Base-by-base conservation (phyloP, 2,329 filamentous ascomycete species). In the Penicillium occitanis region DNA sequence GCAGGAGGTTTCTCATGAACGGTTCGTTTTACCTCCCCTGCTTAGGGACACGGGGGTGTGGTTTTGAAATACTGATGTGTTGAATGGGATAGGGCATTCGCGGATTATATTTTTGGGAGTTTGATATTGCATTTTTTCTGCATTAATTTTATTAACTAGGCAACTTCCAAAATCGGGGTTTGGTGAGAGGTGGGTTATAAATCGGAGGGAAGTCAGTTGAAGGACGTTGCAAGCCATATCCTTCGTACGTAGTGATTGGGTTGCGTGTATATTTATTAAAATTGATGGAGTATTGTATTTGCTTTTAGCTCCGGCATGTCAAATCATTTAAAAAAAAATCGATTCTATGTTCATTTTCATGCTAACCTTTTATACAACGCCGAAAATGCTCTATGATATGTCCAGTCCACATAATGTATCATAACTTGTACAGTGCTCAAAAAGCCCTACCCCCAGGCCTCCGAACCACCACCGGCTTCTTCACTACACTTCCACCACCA, bases 71-170 rank as follows among this genome's bases (percentile, higher is more conserved):
- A 19, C 61, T 55, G 17, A 63, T 22, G 62, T n/a, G 33, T 59
- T 7, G 13, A 28, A 35, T 30, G 33, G n/a, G 22, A 44, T 42
- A 96, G 93, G 78, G 94, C 95, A 46, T 99, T 99, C 79, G 93
- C 95, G 76, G 95, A 99, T 82, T 99, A 91, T 77, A 86, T 99
- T 68, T 92, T 97, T 73, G 95, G 94, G 77, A 97, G 93, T 79
- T 79, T 99, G 78, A 92, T 98, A 77, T 82, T 98, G 78, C 95
- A 99, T 83, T 97, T 98, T 83, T 99, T 99, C 85, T 97, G 93
- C 81, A 89, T 98, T 78, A 99, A 99, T 86, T 99, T 99, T 80
- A 98, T 99, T 84, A 99, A 99, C 86, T 99, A 85, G 84, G 72
- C 63, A 57, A 55, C 14, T 17, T 7, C 19, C 11, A 1, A 14